Base-by-base conservation (phyloP, 352 stramenopile genomes). In the Blastocystis sp. region DNA sequence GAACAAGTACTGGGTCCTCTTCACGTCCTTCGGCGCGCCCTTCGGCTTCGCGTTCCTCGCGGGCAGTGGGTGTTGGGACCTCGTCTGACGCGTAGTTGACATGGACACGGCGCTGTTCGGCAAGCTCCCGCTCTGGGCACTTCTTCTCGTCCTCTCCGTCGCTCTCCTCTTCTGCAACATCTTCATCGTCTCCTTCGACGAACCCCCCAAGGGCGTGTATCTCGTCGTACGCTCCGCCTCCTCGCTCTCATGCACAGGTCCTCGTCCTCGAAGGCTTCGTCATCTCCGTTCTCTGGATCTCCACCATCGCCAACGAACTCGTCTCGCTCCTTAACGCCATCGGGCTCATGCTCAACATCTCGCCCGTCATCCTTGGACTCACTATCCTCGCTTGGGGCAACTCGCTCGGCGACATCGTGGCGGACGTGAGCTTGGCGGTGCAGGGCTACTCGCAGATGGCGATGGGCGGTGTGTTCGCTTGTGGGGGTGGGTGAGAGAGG, bases 331-430 rank as follows among this genome's bases (percentile, higher is more conserved):
- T 97, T 12, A 91, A 95, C 41, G 92, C 94, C 0, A 24, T 92
- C 13, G 94, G 94, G 10, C 92, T 94, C 16, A 90, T 95, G 10
- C 91, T 93, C 24, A 91, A 92, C 31, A 95, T 96, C 70, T 93
- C 93, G 12, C 59, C 76, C 1, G 78, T 90, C 21, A 93, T 97
- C 55, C 93, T 97, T 51, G 95, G 94, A 2, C 71, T 97, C 12
- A 96, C 94, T 0, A 90, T 97, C 37, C 91, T 97, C 0, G 94
- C 94, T 19, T 96, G 94, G 94, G 94, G 94, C 3, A 97, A 96
- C 90, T 95, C 91, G 0, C 93, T 95, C 70, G 94, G 93, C 26
- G 95, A 97, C 92, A 91, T 96, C 19, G 93, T 93, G 62, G 93
- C 94, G 4, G 96, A 97, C 90, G 91, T 95, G 0, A 94, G 94